Percentiles rank a stretch among this genome's conserved stretches.
phyloP scores from a whole-genome alignment of 148 eudicot species.

The Persicaria tinctoria region DNA sequence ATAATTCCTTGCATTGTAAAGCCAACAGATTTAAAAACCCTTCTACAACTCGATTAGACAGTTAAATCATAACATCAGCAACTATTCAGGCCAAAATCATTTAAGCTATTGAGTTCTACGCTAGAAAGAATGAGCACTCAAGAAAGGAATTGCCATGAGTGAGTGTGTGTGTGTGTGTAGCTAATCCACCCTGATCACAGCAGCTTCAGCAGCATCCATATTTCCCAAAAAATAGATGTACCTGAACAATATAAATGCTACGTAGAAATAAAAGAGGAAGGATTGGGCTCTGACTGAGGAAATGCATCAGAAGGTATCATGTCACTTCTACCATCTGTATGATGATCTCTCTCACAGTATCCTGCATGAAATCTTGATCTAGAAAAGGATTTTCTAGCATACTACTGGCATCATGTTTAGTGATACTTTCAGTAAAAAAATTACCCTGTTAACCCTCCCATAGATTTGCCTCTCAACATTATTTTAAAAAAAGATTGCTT shows the following conservation, averaged over 20 bases:
- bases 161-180: background rate
- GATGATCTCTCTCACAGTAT: background rate
- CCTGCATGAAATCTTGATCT: slow-evolving; percentile 2
- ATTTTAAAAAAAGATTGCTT: background rate
- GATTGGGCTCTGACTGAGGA: background rate
- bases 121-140: background rate
- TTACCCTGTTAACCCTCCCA: background rate
- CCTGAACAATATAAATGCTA: background rate
- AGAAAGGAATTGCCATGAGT: background rate
- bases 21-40: background rate
- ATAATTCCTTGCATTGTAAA: background rate
- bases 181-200: background rate
- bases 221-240: background rate
- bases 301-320: background rate
- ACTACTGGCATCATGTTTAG: background rate
- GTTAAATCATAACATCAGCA: background rate
- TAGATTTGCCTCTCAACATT: background rate
- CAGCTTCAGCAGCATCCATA: background rate
- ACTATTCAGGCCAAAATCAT: background rate
- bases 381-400: background rate
- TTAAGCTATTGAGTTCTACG: background rate
- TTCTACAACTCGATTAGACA: background rate
- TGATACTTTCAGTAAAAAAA: background rate
- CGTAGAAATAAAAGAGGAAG: background rate
- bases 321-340: background rate